Evolutionary conservation across 1,139 yeast genomes (phyloP).

Genomic region (Yamadazyma trypodendri): DNA sequence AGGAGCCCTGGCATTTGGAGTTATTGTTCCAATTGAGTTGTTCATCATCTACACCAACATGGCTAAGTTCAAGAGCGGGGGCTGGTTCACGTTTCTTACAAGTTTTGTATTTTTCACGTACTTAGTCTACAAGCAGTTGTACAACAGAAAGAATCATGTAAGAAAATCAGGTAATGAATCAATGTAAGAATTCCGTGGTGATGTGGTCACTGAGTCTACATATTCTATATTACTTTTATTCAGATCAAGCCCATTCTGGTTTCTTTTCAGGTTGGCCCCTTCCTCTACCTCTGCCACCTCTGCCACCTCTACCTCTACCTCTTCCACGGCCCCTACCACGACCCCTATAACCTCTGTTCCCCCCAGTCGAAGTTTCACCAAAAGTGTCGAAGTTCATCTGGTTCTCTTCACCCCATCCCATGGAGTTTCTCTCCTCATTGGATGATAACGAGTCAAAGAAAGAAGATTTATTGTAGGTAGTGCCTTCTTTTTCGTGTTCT

Average conservation of each 20-base stretch:
- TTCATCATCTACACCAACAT: constrained; percentile 6
- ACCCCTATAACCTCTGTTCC: constrained; percentile 31
- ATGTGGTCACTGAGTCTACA: neutral
- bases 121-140: constrained; percentile 6
- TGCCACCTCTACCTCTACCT: constrained; percentile 24
- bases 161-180: too few species aligned
- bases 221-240: too few species aligned
- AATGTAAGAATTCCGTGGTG: neutral
- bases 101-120: constrained; percentile 6
- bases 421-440: constrained; percentile 35
- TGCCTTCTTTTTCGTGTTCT: constrained; percentile 23
- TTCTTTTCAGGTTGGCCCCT: constrained; percentile 19
- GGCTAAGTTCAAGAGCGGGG: constrained; percentile 9
- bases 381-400: constrained; percentile 64
- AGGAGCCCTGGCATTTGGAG: constrained; percentile 2
- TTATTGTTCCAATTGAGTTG: constrained; percentile 10
- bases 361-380: constrained; percentile 48
- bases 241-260: constrained; percentile 25
- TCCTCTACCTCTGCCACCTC: constrained; percentile 29
- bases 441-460: constrained; percentile 80
- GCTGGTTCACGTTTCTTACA: constrained; percentile 11
- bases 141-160: too few species aligned
- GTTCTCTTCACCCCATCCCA: constrained; percentile 66
- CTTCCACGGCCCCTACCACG: constrained; percentile 33
- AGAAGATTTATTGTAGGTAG: constrained; percentile 64